phyloP scores from a whole-genome alignment of 257 asterid genomes.

The Ehretia macrophylla region DNA sequence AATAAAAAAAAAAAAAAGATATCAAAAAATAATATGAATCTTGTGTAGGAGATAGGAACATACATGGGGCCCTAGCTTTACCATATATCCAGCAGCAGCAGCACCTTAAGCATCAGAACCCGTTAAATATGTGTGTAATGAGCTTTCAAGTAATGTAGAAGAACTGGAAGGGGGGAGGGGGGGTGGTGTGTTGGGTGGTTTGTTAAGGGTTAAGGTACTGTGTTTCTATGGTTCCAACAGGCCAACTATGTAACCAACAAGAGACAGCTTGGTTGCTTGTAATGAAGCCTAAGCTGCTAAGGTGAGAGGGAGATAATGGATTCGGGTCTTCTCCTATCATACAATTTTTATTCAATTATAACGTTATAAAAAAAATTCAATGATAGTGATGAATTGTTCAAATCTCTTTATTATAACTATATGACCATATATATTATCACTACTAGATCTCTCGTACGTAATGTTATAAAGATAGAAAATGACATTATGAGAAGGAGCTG shows the following conservation, averaged over 20 bases:
- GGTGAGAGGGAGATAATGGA: slow-evolving; percentile 7
- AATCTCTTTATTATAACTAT: too few relatives aligned
- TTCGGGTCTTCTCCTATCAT: too few relatives aligned
- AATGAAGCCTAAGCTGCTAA: slow-evolving; percentile 51
- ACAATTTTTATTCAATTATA: too few relatives aligned
- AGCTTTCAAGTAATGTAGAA: neutral
- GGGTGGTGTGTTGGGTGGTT: too few relatives aligned
- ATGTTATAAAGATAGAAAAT: too few relatives aligned
- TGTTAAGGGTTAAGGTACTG: neutral
- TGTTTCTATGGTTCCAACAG: slow-evolving; percentile 77
- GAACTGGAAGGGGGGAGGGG: neutral
- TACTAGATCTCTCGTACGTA: too few relatives aligned
- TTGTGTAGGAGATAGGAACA: slow-evolving; percentile 4
- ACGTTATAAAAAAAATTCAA: too few relatives aligned
- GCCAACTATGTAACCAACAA: slow-evolving; percentile 76
- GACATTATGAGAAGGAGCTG: too few relatives aligned
- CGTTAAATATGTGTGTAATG: neutral
- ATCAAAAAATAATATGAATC: neutral
- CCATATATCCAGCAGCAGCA: slow-evolving; percentile 16
- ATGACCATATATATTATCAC: too few relatives aligned
- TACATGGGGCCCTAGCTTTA: slow-evolving; percentile 21
- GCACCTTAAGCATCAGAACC: slow-evolving; percentile 9
- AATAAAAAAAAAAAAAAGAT: slow-evolving; percentile 3
- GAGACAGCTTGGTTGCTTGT: slow-evolving; percentile 97
- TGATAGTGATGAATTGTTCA: too few relatives aligned